A percentile compares a stretch with the other conserved stretches of the same genome.
phyloP scores from a whole-genome alignment of 805 yeast species.

The Cyberlindnera nakhonratchasimensis region DNA sequence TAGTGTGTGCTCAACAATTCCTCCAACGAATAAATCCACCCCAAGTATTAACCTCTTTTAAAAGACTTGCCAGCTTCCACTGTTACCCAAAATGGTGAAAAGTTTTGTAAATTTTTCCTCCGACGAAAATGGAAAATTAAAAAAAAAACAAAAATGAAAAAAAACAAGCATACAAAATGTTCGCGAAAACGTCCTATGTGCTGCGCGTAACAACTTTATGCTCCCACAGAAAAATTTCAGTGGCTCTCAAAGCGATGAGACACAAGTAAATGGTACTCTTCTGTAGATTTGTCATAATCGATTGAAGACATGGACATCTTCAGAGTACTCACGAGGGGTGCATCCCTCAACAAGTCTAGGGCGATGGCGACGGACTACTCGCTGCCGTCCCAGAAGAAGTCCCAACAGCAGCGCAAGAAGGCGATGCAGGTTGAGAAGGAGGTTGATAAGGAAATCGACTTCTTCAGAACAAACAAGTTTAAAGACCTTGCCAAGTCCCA shows the following conservation, averaged over 20 bases:
- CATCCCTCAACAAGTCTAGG: constrained; percentile 60
- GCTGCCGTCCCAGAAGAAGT: constrained; percentile 28
- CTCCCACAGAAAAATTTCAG: not conserved
- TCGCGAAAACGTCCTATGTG: constrained; percentile 9
- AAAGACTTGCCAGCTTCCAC: not conserved
- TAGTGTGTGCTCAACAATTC: too few species aligned
- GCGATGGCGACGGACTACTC: constrained; percentile 26
- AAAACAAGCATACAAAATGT: not conserved
- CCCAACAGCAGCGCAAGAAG: constrained; percentile 30
- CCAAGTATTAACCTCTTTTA: not conserved
- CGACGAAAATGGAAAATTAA: not conserved
- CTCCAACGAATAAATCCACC: too few species aligned
- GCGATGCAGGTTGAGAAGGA: constrained; percentile 42
- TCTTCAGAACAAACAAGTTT: constrained; percentile 60
- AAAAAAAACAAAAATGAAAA: not conserved
- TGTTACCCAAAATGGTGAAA: not conserved
- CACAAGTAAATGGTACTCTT: not conserved
- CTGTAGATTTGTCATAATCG: not conserved
- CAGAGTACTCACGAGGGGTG: constrained; percentile 81
- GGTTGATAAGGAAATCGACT: constrained; percentile 74
- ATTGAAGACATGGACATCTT: constrained; percentile 73
- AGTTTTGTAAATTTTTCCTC: constrained; percentile 3
- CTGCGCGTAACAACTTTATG: not conserved
- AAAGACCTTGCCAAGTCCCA: constrained; percentile 26
- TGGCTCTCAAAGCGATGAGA: constrained; percentile 4